These are phyloP conservation scores for Lasiodiplodia hormozganensis DNA, from an alignment of 2,329 filamentous ascomycete genomes.

Conservation along the genomic window DNA sequence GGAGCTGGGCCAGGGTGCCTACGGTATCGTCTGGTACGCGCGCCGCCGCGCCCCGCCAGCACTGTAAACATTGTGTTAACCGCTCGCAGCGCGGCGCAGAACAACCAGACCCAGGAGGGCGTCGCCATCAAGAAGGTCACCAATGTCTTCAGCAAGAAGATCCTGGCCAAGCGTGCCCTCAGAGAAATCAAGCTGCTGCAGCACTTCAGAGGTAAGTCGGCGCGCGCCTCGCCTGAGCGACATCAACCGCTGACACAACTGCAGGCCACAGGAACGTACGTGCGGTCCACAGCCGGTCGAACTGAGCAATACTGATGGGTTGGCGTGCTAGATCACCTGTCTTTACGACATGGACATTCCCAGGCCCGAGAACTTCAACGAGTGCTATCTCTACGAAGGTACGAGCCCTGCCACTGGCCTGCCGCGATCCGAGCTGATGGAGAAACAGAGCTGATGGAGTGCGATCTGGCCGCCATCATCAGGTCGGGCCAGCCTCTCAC, in stretches of 20 bases:
- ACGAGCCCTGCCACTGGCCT: conserved; percentile 25
- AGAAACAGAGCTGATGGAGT: conserved; percentile 93
- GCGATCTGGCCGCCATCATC: conserved; percentile 96
- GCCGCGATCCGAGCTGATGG: conserved; percentile 6
- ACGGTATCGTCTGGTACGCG: conserved; percentile 94
- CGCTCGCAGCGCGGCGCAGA: conserved; percentile 79
- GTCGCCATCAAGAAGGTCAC: conserved; percentile 99
- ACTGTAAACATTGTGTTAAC: conserved; percentile 34
- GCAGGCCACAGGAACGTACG: conserved; percentile 56
- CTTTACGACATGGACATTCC: conserved; percentile 99
- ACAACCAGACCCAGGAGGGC: conserved; percentile 87
- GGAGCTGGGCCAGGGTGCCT: conserved; percentile 96
- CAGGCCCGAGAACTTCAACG: conserved; percentile 96
- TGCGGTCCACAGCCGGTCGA: conserved; percentile 23
- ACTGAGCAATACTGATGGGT: conserved; percentile 29
- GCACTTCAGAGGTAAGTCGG: conserved; percentile 74
- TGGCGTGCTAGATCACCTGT: conserved; percentile 80
- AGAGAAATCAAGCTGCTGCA: conserved; percentile 98
- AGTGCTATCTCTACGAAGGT: conserved; percentile 99
- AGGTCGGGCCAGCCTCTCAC: conserved; percentile 95
- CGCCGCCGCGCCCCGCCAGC: conserved; percentile 17
- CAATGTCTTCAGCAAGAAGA: conserved; percentile 99
- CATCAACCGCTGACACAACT: conserved; percentile 35
- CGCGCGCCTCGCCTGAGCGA: conserved; percentile 29
- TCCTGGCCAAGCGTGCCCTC: conserved; percentile 95